Conservation (phyloP, 192 early-diverging fungal genomes). For the Phycomyces blakesleeanus region DNA sequence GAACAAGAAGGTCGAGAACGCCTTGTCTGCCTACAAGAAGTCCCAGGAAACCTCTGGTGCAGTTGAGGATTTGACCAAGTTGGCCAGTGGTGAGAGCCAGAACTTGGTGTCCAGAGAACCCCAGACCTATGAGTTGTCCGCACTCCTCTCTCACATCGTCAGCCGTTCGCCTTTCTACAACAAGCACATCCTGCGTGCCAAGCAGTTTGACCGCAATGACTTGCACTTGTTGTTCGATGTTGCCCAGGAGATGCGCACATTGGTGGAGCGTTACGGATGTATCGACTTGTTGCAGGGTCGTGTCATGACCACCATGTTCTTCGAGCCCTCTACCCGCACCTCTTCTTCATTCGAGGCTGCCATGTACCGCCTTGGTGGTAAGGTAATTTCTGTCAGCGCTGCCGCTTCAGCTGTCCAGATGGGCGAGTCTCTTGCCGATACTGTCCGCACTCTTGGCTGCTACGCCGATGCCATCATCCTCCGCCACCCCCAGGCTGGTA, state of each 20-base stretch:
- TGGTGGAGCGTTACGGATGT: conserved; percentile 86
- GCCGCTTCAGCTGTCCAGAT: conserved; percentile 87
- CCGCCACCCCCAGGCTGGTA: conserved; percentile 89
- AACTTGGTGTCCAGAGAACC: conserved; percentile 9
- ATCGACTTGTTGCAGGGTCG: conserved; percentile 86
- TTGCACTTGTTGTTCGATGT: conserved; percentile 93
- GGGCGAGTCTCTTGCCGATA: conserved; percentile 93
- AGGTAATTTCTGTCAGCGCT: conserved; percentile 79
- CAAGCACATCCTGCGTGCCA: conserved; percentile 89
- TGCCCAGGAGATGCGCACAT: conserved; percentile 94
- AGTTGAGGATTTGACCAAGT: conserved; percentile 19
- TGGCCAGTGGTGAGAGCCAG: conserved; percentile 23
- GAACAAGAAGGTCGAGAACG: neutral
- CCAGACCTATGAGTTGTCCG: conserved; percentile 28
- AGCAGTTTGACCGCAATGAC: conserved; percentile 91
- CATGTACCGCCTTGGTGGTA: conserved; percentile 89
- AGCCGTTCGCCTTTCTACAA: conserved; percentile 83
- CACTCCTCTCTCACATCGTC: conserved; percentile 47
- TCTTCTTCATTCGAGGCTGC: conserved; percentile 91
- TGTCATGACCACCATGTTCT: conserved; percentile 93
- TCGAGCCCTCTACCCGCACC: conserved; percentile 94
- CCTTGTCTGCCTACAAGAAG: neutral
- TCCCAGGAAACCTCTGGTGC: neutral
- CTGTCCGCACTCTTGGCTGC: conserved; percentile 87
- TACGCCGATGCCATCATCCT: conserved; percentile 92